These are phyloP conservation scores for Chrysoporthe austroafricana DNA, from an alignment of 2,329 filamentous ascomycete genomes.

Conservation along the genomic window DNA sequence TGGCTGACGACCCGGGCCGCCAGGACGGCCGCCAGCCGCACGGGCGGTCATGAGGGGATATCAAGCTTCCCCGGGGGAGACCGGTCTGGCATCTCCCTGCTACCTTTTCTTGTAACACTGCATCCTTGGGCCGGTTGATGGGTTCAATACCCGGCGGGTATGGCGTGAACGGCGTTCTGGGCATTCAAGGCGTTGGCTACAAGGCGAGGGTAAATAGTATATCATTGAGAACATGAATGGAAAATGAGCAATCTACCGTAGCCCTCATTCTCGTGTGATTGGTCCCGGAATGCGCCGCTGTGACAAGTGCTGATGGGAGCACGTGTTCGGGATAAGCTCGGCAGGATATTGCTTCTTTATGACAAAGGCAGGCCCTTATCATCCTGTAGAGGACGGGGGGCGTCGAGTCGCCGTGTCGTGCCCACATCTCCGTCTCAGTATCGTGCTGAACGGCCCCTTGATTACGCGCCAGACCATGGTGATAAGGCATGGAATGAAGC, in stretches of 20 bases:
- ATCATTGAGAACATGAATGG: neutral
- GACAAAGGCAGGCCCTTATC: too few species aligned
- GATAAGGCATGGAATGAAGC: neutral
- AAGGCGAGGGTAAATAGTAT: neutral
- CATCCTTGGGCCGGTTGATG: neutral
- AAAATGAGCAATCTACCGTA: neutral
- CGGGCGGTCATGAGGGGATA: neutral
- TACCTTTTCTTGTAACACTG: neutral
- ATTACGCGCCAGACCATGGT: neutral
- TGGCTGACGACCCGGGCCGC: constrained; percentile 24
- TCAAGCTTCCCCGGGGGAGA: neutral
- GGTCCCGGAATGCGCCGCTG: too few species aligned
- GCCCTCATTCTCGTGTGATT: neutral
- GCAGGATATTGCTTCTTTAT: too few species aligned
- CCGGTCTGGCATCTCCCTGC: neutral
- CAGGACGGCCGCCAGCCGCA: neutral
- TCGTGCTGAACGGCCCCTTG: neutral
- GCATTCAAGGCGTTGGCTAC: neutral
- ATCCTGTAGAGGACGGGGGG: neutral
- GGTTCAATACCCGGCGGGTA: neutral
- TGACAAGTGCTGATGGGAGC: neutral
- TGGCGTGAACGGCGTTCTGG: neutral
- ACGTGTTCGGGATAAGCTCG: too few species aligned
- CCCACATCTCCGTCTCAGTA: neutral
- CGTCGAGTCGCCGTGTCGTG: neutral